Conservation (phyloP, 108 stramenopile genomes). For the Mediolabrus comicus region DNA sequence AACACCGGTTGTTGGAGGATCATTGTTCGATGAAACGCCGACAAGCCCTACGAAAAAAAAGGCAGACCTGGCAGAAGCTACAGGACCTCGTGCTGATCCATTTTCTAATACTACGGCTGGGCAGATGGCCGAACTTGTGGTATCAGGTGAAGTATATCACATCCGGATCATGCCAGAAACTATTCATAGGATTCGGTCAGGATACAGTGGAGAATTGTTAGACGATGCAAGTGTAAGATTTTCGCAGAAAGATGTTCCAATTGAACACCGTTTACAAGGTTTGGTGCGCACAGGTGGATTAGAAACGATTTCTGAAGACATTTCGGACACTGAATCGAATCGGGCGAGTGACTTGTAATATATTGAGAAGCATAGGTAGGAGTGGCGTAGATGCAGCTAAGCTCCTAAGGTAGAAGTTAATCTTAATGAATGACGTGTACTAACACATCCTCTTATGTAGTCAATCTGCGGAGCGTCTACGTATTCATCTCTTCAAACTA, state of each 20-base stretch:
- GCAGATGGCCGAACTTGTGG: constrained; percentile 56
- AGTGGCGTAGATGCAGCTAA: too few relatives aligned
- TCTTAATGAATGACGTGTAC: too few relatives aligned
- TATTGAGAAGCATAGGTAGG: too few relatives aligned
- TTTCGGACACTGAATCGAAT: constrained; percentile 25
- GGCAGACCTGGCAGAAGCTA: not conserved
- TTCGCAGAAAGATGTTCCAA: constrained; percentile 54
- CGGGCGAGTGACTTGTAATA: not conserved
- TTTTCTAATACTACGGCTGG: constrained; percentile 5
- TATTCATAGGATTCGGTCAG: constrained; percentile 47
- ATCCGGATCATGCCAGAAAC: constrained; percentile 60
- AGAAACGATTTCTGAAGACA: constrained; percentile 27
- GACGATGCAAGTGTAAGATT: constrained; percentile 49
- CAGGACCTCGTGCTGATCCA: not conserved
- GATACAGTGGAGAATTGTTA: constrained; percentile 54
- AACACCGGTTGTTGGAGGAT: constrained; percentile 30
- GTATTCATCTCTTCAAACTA: too few relatives aligned
- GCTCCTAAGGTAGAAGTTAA: too few relatives aligned
- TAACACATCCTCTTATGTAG: too few relatives aligned
- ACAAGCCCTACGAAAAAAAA: constrained; percentile 13
- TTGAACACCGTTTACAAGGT: constrained; percentile 55
- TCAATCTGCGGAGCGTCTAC: too few relatives aligned
- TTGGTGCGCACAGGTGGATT: constrained; percentile 54
- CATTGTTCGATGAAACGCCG: constrained; percentile 29
- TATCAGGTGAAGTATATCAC: constrained; percentile 63